Percentiles rank a stretch among this genome's conserved stretches.
These are phyloP conservation scores for Plantago major DNA, from an alignment of 257 asterid species.

Conservation along the genomic window DNA sequence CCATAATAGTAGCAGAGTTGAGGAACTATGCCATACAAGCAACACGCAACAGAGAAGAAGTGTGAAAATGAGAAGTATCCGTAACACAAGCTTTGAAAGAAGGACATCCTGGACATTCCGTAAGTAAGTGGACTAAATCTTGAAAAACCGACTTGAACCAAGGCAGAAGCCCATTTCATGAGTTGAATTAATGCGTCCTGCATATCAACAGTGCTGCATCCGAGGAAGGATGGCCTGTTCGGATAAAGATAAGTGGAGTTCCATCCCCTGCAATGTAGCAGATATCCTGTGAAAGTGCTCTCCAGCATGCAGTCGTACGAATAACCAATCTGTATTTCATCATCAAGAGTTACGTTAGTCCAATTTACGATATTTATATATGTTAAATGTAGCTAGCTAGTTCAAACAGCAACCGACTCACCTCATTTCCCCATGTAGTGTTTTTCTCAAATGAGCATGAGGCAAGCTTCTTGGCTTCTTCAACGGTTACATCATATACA, in stretches of 20 bases:
- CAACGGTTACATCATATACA: conserved; percentile 30
- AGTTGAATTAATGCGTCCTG: conserved; percentile 56
- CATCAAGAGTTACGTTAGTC: background rate
- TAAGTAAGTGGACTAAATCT: conserved; percentile 47
- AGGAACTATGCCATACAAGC: conserved; percentile 44
- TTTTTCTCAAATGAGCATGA: conserved; percentile 63
- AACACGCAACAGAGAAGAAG: conserved; percentile 40
- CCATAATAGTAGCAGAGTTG: conserved; percentile 49
- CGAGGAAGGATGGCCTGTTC: conserved; percentile 51
- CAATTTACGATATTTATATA: background rate
- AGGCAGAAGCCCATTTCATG: conserved; percentile 66
- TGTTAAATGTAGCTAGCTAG: background rate
- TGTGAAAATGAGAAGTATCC: conserved; percentile 40
- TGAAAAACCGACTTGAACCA: conserved; percentile 59
- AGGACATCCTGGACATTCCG: conserved; percentile 44
- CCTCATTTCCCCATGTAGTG: conserved; percentile 81
- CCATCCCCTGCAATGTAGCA: conserved; percentile 57
- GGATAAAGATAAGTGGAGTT: conserved; percentile 54
- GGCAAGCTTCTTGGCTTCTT: conserved; percentile 59
- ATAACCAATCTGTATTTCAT: conserved; percentile 57
- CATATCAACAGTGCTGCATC: conserved; percentile 61
- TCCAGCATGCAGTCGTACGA: conserved; percentile 61
- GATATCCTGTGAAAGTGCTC: conserved; percentile 61
- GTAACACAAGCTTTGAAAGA: conserved; percentile 52
- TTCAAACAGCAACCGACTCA: conserved; percentile 20